A percentile compares a stretch with the other conserved stretches of the same genome.
Evolutionary conservation across 192 early-diverging fungal species (phyloP).

Genomic region (Dispira parvispora): DNA sequence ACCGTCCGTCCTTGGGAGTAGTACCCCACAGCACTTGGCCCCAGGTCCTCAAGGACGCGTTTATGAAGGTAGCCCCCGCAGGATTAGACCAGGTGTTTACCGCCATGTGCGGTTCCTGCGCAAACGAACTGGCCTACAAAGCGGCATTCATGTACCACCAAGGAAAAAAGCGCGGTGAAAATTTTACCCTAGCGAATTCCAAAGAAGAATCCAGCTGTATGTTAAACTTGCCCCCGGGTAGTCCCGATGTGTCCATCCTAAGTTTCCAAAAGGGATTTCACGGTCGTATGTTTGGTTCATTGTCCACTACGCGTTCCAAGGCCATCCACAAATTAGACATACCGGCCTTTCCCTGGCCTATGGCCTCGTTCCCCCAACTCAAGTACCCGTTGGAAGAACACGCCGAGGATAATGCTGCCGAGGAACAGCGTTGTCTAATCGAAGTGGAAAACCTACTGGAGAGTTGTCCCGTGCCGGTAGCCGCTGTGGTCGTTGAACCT

Average conservation of each 20-base stretch:
- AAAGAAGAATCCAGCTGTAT: constrained; percentile 37
- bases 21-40: constrained; percentile 46
- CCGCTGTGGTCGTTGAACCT: constrained; percentile 49
- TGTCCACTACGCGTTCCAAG: constrained; percentile 47
- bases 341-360: constrained; percentile 51
- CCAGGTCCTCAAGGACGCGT: constrained; percentile 33
- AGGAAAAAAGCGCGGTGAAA: constrained; percentile 26
- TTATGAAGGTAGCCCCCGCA: constrained; percentile 45
- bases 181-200: constrained; percentile 12
- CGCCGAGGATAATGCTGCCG: constrained; percentile 32
- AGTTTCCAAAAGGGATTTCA: constrained; percentile 48
- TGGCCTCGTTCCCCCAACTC: constrained; percentile 41
- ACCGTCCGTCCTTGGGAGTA: constrained; percentile 48
- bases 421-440: constrained; percentile 36
- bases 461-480: constrained; percentile 30
- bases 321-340: constrained; percentile 59
- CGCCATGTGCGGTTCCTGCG: constrained; percentile 52
- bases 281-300: constrained; percentile 50
- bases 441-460: constrained; percentile 32
- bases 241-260: constrained; percentile 46
- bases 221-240: constrained; percentile 44
- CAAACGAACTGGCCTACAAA: constrained; percentile 60
- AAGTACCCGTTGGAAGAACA: constrained; percentile 47
- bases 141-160: constrained; percentile 52
- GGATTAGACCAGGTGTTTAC: constrained; percentile 56